These are phyloP conservation scores for Aspergillaceae sp. DNA, from an alignment of 2,329 filamentous ascomycete species.

Conservation along the genomic window DNA sequence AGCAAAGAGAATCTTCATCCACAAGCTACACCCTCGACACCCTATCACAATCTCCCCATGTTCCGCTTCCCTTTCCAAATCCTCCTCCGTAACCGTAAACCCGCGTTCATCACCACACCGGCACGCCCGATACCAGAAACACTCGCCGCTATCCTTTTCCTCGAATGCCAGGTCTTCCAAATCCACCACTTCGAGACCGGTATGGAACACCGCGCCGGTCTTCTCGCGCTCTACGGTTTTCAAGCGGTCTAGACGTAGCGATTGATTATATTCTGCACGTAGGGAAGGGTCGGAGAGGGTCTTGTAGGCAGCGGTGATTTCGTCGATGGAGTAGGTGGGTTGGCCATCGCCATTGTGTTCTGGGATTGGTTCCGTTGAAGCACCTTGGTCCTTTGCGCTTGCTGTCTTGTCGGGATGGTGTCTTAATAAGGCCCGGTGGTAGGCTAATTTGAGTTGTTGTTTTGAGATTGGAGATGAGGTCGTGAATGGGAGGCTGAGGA, in stretches of 20 bases:
- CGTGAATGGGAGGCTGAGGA: constrained; percentile 31
- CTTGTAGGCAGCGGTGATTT: constrained; percentile 52
- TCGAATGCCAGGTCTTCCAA: constrained; percentile 46
- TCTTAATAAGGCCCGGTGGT: constrained; percentile 47
- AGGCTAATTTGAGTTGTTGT: constrained; percentile 45
- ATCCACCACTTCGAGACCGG: constrained; percentile 50
- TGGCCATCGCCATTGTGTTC: not conserved
- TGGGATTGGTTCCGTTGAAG: not conserved
- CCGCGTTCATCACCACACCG: constrained; percentile 51
- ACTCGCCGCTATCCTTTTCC: constrained; percentile 20
- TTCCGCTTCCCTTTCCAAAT: constrained; percentile 43
- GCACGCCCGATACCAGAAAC: constrained; percentile 49
- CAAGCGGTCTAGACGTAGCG: constrained; percentile 29
- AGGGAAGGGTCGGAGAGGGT: constrained; percentile 39
- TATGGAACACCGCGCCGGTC: constrained; percentile 33
- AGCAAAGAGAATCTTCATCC: constrained; percentile 53
- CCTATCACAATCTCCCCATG: constrained; percentile 51
- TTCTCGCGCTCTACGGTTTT: constrained; percentile 17
- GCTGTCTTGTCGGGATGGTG: constrained; percentile 52
- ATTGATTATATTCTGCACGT: constrained; percentile 43
- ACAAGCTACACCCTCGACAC: constrained; percentile 56
- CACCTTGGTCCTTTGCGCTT: constrained; percentile 2
- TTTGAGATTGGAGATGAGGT: constrained; percentile 21
- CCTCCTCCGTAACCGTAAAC: constrained; percentile 47
- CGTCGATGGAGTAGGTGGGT: constrained; percentile 43